Conservation (phyloP, 1,284 basidiomycete genomes). For the Porogramme epimiltina region DNA sequence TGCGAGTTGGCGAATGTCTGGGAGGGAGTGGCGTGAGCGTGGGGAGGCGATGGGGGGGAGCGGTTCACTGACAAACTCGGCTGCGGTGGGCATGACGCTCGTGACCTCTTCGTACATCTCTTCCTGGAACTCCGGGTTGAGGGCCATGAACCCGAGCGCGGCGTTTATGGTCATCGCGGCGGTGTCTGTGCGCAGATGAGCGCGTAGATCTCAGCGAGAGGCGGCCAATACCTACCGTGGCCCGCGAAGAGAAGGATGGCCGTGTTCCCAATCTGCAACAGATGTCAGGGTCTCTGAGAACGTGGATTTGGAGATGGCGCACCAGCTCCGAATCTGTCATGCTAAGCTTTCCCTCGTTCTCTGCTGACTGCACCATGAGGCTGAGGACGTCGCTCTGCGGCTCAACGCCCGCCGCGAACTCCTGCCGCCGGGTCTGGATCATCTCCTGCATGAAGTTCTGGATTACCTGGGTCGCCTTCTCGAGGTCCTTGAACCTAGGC, state of each 20-base stretch:
- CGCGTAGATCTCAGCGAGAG: too few relatives aligned
- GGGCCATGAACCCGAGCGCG: conserved; percentile 17
- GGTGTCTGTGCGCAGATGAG: conserved; percentile 19
- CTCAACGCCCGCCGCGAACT: conserved; percentile 5
- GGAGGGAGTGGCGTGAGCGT: not conserved
- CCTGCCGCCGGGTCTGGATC: conserved; percentile 7
- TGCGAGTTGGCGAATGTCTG: conserved; percentile 15
- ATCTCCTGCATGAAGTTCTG: not conserved
- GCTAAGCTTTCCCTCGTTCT: conserved; percentile 13
- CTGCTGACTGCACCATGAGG: conserved; percentile 15
- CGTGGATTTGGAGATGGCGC: not conserved
- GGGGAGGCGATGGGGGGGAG: not conserved
- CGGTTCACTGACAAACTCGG: conserved; percentile 11
- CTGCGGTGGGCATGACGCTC: conserved; percentile 5
- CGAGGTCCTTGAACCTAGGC: not conserved
- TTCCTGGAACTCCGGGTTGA: conserved; percentile 18
- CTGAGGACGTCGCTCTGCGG: conserved; percentile 17
- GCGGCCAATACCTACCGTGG: conserved; percentile 17
- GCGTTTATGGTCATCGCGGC: conserved; percentile 16
- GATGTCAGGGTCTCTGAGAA: not conserved
- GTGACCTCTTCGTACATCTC: not conserved
- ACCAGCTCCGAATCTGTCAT: conserved; percentile 16
- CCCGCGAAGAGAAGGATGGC: conserved; percentile 24
- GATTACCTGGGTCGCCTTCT: not conserved
- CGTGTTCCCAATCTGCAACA: conserved; percentile 16